Evolutionary conservation across 495 filamentous ascomycete genomes (phyloP), one percentile per base, ranked within the genome.

Genomic region (Tuber brumale): DNA sequence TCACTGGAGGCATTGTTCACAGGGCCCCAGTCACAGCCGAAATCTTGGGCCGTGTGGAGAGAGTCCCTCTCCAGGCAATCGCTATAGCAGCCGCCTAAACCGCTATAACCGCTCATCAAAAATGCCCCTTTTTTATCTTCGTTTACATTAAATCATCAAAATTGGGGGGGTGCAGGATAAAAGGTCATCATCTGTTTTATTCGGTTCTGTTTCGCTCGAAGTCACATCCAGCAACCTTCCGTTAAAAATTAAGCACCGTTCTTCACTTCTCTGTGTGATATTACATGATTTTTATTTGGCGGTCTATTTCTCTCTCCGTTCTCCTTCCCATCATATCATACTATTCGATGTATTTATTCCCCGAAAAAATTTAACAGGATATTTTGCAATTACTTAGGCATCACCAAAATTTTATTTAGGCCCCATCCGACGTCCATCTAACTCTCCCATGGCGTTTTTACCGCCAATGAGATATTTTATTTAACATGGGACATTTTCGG

Each of bases 1-100:
- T 97, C 75, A 97, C 95, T 18, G 95, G 95, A 79, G 95, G 95
- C 81, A 98, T 99, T 79, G 89, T 98, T 72, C 95, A 83, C 27
- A 80, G 81, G 39, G 80, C 76, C 69, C 42, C 70, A 39, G 66
- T 69, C 42, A 74, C 82, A 46, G 70, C 72, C 27, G 83, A 85
- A 75, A 72, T 84, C 42, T 71, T 83, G 23, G 83, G 81, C 14
- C 79, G 80, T 44, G 77, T 74, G 19, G 84, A 83, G 74, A 78
- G 74, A 57, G 81, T 79, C 46, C 76, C 81, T 37, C 72, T 82
- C 31, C 81, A 82, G 42, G 74, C 77, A 7, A 76, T 83, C 72
- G 82, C 82, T 45, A 80, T 84, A 21, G 85, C 81, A 16, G 78
- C 81, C 27, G 70, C 72, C 35, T 80, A 80, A 73, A 43, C 27